Percentiles rank a stretch among this genome's conserved stretches.
Conservation (phyloP, 225 moss, liverwort and hornwort species). For the Sphagnum tenellum region DNA sequence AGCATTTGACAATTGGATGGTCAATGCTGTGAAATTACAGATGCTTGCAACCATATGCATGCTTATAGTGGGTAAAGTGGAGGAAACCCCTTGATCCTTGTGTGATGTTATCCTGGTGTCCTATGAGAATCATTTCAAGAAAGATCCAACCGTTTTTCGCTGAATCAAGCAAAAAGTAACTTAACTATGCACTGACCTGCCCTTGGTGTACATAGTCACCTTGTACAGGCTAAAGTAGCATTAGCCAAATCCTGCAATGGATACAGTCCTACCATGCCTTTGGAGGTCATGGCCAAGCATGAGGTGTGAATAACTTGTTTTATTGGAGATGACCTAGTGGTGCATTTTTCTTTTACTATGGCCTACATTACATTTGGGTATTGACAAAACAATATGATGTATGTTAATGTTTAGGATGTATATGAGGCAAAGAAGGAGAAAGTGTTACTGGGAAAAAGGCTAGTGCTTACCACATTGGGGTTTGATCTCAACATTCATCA, state of each 20-base stretch:
- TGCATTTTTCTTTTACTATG: too few species aligned
- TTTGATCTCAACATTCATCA: constrained; percentile 91
- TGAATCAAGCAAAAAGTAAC: constrained; percentile 67
- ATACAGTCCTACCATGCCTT: too few species aligned
- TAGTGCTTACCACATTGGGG: constrained; percentile 72
- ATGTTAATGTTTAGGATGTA: constrained; percentile 36
- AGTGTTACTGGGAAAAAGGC: constrained; percentile 68
- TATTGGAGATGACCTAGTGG: too few species aligned
- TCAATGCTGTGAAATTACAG: constrained; percentile 29
- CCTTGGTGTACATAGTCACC: too few species aligned
- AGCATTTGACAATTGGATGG: background rate
- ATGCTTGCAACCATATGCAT: constrained; percentile 89
- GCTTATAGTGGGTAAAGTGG: constrained; percentile 96
- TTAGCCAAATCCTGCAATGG: too few species aligned
- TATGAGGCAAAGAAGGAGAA: constrained; percentile 78
- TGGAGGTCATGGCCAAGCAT: too few species aligned
- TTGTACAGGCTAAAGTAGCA: too few species aligned
- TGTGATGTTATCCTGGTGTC: constrained; percentile 71
- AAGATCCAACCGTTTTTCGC: constrained; percentile 55
- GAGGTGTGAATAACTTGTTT: too few species aligned
- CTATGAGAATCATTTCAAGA: constrained; percentile 66
- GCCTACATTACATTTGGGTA: too few species aligned
- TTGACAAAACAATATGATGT: too few species aligned
- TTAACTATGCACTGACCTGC: background rate
- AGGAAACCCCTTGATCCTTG: constrained; percentile 76